Evolutionary conservation across 1,139 yeast species (phyloP).

Genomic region (Suhomyces maxii): DNA sequence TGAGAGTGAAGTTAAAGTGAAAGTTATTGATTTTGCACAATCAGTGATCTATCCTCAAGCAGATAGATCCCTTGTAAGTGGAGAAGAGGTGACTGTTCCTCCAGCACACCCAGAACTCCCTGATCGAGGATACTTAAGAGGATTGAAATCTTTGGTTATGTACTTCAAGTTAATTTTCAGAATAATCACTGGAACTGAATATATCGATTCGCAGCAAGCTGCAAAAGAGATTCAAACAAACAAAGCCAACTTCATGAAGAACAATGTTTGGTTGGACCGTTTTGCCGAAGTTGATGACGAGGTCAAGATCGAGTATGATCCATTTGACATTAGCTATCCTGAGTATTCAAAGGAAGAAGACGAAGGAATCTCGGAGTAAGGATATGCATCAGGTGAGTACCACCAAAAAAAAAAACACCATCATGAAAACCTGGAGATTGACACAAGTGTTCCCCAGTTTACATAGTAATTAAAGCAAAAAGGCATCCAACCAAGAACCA

Average conservation of each 20-base stretch:
- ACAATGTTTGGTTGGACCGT: conserved; percentile 51
- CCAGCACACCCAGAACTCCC: conserved; percentile 64
- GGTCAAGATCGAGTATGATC: conserved; percentile 22
- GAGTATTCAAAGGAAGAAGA: conserved; percentile 21
- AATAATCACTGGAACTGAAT: conserved; percentile 37
- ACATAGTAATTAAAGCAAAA: no score
- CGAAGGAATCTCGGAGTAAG: conserved; percentile 30
- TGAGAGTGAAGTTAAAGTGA: conserved; percentile 46
- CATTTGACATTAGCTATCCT: conserved; percentile 27
- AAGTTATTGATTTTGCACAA: conserved; percentile 94
- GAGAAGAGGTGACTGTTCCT: conserved; percentile 41
- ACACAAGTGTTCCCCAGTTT: no score
- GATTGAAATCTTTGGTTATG: conserved; percentile 63
- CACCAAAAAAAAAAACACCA: no score
- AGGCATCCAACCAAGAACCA: no score
- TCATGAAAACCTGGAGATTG: no score
- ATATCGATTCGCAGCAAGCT: conserved; percentile 20
- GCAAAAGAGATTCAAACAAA: conserved; percentile 25
- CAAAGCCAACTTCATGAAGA: conserved; percentile 21
- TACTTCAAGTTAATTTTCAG: conserved; percentile 61
- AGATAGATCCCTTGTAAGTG: conserved; percentile 23
- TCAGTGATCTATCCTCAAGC: conserved; percentile 74
- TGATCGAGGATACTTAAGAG: conserved; percentile 85
- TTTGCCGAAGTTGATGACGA: conserved; percentile 38
- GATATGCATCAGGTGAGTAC: no score